Evolutionary conservation across 352 stramenopile genomes (phyloP).

Genomic region (Globisporangium cederbergense): DNA sequence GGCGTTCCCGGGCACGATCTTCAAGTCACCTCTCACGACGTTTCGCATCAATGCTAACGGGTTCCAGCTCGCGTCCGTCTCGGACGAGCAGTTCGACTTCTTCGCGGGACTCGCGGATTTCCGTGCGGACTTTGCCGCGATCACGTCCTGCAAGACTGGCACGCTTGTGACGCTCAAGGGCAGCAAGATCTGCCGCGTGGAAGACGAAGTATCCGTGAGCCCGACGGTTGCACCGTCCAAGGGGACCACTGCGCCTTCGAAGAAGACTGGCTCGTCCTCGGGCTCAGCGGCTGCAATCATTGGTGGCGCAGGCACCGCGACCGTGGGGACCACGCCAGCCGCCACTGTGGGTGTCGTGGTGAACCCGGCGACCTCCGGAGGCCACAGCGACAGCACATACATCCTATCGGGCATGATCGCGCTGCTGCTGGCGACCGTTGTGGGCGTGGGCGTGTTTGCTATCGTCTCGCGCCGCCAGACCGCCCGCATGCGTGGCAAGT

Average conservation of each 20-base stretch:
- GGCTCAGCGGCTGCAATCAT: not conserved
- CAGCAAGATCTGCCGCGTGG: constrained; percentile 46
- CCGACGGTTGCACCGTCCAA: constrained; percentile 22
- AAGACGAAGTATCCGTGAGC: constrained; percentile 28
- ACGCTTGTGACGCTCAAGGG: constrained; percentile 60
- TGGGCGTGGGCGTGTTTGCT: constrained; percentile 40
- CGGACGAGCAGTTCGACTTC: constrained; percentile 59
- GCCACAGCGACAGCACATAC: constrained; percentile 40
- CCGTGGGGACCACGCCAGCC: constrained; percentile 7
- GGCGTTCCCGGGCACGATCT: constrained; percentile 43
- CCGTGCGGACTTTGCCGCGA: constrained; percentile 44
- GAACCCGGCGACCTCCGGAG: constrained; percentile 16
- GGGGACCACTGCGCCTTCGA: constrained; percentile 20
- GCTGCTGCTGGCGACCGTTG: constrained; percentile 31
- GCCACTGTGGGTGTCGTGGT: constrained; percentile 37
- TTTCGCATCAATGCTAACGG: constrained; percentile 46
- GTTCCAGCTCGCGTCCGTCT: constrained; percentile 55
- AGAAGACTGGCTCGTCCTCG: constrained; percentile 2
- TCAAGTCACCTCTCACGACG: constrained; percentile 42
- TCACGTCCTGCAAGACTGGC: constrained; percentile 38
- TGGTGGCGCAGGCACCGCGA: not conserved
- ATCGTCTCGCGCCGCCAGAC: constrained; percentile 33
- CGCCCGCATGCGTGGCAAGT: constrained; percentile 36
- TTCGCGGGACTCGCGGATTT: constrained; percentile 60
- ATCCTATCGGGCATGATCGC: constrained; percentile 38